Evolutionary conservation across 2,329 filamentous ascomycete genomes (phyloP).

Genomic region (Torrubiella hemipterigena): DNA sequence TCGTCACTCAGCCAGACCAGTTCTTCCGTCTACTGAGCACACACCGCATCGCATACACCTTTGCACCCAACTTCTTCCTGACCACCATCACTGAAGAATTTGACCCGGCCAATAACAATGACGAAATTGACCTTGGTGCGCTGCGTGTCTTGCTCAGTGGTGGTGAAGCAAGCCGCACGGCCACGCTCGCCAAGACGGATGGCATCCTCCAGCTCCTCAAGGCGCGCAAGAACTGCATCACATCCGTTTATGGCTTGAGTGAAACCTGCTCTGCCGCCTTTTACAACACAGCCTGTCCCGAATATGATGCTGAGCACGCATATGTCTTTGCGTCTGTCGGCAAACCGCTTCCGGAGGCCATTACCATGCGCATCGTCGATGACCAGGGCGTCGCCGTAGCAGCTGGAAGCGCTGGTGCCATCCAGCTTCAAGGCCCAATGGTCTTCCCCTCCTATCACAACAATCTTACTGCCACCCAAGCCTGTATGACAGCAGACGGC

Average conservation of each 20-base stretch:
- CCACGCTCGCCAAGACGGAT: constrained; percentile 17
- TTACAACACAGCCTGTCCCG: constrained; percentile 27
- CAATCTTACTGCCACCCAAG: constrained; percentile 41
- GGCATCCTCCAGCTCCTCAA: constrained; percentile 17
- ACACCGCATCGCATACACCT: constrained; percentile 29
- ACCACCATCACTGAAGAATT: constrained; percentile 11
- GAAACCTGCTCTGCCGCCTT: constrained; percentile 40
- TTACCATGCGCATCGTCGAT: constrained; percentile 23
- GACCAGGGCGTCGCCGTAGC: constrained; percentile 4
- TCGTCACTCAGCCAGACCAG: constrained; percentile 22
- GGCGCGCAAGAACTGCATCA: constrained; percentile 20
- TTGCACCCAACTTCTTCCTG: constrained; percentile 28
- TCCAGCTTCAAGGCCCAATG: constrained; percentile 46
- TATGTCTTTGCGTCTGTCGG: constrained; percentile 25
- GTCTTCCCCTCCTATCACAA: constrained; percentile 55
- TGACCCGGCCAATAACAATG: not conserved
- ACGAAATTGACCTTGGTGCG: constrained; percentile 11
- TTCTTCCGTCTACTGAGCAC: constrained; percentile 26
- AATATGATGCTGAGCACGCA: constrained; percentile 19
- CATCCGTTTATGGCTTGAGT: constrained; percentile 35
- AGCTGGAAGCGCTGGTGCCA: constrained; percentile 33
- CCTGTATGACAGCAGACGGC: constrained; percentile 38
- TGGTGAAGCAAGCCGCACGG: constrained; percentile 30
- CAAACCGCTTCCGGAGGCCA: constrained; percentile 20
- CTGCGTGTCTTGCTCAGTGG: constrained; percentile 25